Percentiles rank a stretch among this genome's conserved stretches.
These are phyloP conservation scores for Fraxinus albicans DNA, from an alignment of 305 asterid species.

Conservation along the genomic window DNA sequence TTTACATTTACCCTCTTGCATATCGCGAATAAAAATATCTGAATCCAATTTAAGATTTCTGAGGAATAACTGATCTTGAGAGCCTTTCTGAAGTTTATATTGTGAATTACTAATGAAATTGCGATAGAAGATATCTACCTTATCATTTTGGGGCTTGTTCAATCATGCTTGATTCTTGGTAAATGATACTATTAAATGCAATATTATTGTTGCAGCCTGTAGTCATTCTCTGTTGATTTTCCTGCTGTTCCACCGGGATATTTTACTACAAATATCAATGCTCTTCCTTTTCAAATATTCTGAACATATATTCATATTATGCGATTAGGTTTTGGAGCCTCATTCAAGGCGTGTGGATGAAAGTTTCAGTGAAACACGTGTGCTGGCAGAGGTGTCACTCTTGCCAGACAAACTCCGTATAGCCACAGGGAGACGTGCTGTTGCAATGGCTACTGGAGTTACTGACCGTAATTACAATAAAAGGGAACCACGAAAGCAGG, in stretches of 20 bases:
- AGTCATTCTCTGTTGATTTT: conserved; percentile 1
- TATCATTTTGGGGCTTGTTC: conserved; percentile 10
- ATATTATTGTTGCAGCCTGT: neutral
- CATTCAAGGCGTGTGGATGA: conserved; percentile 83
- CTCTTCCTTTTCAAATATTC: conserved; percentile 2
- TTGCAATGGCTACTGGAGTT: conserved; percentile 93
- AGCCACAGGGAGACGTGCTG: conserved; percentile 89
- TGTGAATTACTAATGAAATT: conserved; percentile 8
- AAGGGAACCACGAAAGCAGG: conserved; percentile 77
- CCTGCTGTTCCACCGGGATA: neutral
- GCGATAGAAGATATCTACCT: conserved; percentile 6
- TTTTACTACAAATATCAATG: neutral
- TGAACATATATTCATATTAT: conserved; percentile 21
- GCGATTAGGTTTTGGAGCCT: conserved; percentile 79
- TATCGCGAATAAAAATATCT: neutral
- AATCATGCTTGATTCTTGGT: neutral
- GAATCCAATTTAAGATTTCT: neutral
- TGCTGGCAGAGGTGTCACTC: conserved; percentile 76
- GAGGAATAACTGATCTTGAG: neutral
- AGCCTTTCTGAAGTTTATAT: neutral
- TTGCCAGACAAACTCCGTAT: conserved; percentile 88
- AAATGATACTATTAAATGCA: conserved; percentile 3
- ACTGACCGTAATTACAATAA: conserved; percentile 65
- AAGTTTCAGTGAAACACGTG: conserved; percentile 88
- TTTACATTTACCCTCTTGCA: neutral